Evolutionary conservation across 2,329 filamentous ascomycete genomes (phyloP), one percentile per base, ranked within the genome.

Genomic region (Zymoseptoria crescenta): DNA sequence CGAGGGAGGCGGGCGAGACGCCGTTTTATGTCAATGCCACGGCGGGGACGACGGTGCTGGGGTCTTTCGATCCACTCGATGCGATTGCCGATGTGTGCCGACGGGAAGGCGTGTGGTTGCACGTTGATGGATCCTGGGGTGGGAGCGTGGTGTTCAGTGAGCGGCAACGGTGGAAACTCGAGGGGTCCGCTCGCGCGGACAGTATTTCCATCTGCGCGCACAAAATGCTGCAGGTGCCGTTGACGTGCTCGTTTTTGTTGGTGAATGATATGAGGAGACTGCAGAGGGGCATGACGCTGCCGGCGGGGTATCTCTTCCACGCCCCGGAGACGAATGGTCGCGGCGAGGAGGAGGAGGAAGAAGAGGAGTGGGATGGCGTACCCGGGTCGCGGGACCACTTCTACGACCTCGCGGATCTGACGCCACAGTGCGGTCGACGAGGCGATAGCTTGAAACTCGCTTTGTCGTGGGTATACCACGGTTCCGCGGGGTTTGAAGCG

Each of bases 1-100:
- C 88, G 24, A 85, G 85, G 67, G 67, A 71, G 0, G 80, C 85
- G 54, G 90, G 89, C 35, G 84, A 87, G 70, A 94, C 88, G 0
- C 93, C 94, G 0, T 88, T 99, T 62, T 96, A 96, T 75, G 89
- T 97, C 71, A 97, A 96, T 72, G 89, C 92, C 5, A 97, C 94
- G 0, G 93, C 94, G 0, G 94, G 94, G 19, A 96, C 93, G 1
- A 99, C 94, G 0, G 93, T 97, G 1, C 79, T 93, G 63, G 94
- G 94, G 16, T 91, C 89, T 0, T 99, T 87, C 71, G 93, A 96
- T 69, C 89, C 89, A 0, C 87, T 96, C 67, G 74, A 79, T 10
- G 82, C 81, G 2, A 86, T 96, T 62, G 81, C 86, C 0, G 77
- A 77, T 28, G 79, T 96, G 19, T 94, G 89, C 75, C 81, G 83